Evolutionary conservation across 2,329 filamentous ascomycete genomes (phyloP).

Genomic region (Neofusicoccum parvum): DNA sequence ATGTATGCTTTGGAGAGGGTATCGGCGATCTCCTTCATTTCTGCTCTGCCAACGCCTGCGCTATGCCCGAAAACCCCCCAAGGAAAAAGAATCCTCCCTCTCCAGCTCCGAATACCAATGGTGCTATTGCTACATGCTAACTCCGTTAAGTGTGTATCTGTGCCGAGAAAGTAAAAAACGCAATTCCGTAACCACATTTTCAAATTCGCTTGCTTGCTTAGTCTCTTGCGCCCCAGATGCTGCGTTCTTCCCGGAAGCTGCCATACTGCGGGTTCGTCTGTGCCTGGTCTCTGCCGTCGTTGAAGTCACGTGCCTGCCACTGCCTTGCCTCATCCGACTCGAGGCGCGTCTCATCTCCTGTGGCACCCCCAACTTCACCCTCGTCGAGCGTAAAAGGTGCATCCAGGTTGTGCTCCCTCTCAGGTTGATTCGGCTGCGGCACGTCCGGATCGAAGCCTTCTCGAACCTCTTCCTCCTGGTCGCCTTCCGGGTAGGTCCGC

Average conservation of each 20-base stretch:
- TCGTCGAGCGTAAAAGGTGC: slow-evolving; percentile 48
- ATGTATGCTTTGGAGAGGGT: not conserved
- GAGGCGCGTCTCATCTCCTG: slow-evolving; percentile 36
- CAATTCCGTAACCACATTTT: not conserved
- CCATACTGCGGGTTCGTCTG: slow-evolving; percentile 37
- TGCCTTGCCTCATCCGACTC: slow-evolving; percentile 46
- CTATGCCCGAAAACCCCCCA: slow-evolving; percentile 1
- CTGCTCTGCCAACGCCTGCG: slow-evolving; percentile 4
- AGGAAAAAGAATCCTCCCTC: not conserved
- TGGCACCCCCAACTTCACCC: slow-evolving; percentile 40
- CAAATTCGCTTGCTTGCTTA: not conserved
- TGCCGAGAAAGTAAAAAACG: not conserved
- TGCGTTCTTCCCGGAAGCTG: slow-evolving; percentile 46
- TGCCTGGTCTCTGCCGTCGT: not conserved
- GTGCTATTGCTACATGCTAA: not conserved
- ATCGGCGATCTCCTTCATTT: slow-evolving; percentile 4
- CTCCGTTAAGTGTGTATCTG: not conserved
- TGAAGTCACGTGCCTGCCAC: slow-evolving; percentile 39
- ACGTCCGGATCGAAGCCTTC: slow-evolving; percentile 58
- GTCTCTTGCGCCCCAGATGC: slow-evolving; percentile 37
- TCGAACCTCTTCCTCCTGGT: slow-evolving; percentile 54
- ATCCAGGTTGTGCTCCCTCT: slow-evolving; percentile 47
- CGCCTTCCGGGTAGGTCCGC: slow-evolving; percentile 50
- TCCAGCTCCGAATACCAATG: not conserved
- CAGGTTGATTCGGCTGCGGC: slow-evolving; percentile 45